A percentile compares a stretch with the other conserved stretches of the same genome.
Conservation (phyloP, 352 stramenopile species). For the Blastocystis hominis region DNA sequence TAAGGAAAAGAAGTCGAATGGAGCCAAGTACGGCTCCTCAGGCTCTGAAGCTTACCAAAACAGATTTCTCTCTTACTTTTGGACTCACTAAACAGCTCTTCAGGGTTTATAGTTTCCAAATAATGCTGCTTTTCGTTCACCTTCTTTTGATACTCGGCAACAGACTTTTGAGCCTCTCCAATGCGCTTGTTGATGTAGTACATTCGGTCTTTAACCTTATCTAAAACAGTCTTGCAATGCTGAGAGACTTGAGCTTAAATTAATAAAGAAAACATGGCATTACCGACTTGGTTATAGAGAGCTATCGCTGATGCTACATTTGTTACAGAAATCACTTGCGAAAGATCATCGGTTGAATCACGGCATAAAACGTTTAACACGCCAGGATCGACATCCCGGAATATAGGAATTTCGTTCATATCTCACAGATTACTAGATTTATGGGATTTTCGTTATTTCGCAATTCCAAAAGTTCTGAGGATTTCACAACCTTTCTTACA, state of each 20-base stretch:
- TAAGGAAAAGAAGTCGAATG: slow-evolving; percentile 31
- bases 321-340: background rate
- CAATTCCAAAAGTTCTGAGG: background rate
- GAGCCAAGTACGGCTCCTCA: background rate
- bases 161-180: slow-evolving; percentile 9
- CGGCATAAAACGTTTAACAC: background rate
- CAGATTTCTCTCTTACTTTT: background rate
- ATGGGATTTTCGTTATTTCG: background rate
- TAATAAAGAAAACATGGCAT: background rate
- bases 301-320: slow-evolving; percentile 9
- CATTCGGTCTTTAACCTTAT: background rate
- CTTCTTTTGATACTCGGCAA: background rate
- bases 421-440: background rate
- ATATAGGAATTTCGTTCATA: slow-evolving; percentile 17
- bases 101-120: background rate
- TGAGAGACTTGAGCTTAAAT: background rate
- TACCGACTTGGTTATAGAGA: background rate
- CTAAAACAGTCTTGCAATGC: background rate
- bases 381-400: background rate
- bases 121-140: background rate
- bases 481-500: background rate
- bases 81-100: background rate
- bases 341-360: background rate
- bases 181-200: slow-evolving; percentile 39
- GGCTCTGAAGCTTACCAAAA: background rate